Conservation (phyloP, 177 flowering plant species). For the Vitis hybrid region DNA sequence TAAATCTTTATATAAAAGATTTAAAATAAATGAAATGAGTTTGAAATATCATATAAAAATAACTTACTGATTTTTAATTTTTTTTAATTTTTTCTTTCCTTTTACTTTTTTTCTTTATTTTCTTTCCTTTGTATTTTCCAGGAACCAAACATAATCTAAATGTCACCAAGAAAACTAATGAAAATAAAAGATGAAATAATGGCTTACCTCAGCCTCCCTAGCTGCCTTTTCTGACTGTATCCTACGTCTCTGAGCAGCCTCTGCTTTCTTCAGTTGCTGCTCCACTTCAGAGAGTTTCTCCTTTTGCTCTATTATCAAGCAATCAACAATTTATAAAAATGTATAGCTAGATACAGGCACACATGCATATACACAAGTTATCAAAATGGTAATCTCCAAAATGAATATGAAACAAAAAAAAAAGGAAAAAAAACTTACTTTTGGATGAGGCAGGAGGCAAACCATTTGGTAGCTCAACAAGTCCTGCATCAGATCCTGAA, state of each 20-base stretch:
- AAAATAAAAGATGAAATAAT: background rate
- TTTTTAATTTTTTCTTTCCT: no score
- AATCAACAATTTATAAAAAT: background rate
- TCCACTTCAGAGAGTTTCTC: conserved; percentile 51
- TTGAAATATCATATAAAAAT: no score
- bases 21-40: no score
- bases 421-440: conserved; percentile 28
- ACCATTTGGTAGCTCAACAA: conserved; percentile 46
- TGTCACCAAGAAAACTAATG: no score
- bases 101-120: no score
- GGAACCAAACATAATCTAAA: no score
- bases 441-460: conserved; percentile 38
- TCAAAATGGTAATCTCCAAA: no score
- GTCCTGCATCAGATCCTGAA: conserved; percentile 17
- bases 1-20: no score
- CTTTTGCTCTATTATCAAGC: conserved; percentile 39
- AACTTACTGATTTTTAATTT: no score
- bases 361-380: no score
- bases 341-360: no score
- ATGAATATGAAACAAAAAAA: background rate
- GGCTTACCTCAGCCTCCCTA: conserved; percentile 47
- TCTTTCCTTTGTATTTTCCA: no score
- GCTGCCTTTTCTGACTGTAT: conserved; percentile 61
- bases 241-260: conserved; percentile 59
- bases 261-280: conserved; percentile 59